phyloP scores from a whole-genome alignment of 2,329 filamentous ascomycete species.

The Hypomyces rosellus region DNA sequence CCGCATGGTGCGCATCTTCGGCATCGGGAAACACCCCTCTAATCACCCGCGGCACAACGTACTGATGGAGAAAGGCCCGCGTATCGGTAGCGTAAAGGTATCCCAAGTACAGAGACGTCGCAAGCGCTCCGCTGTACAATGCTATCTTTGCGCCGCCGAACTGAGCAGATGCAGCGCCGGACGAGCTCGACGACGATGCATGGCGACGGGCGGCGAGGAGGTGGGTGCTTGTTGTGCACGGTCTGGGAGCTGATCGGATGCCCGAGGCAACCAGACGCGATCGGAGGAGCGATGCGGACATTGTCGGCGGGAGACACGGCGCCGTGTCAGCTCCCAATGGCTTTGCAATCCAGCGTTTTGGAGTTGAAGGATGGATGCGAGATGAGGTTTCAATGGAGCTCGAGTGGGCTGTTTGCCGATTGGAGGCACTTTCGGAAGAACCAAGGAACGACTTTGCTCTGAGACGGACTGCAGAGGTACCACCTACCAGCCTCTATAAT shows the following conservation, averaged over 20 bases:
- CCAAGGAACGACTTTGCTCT: no score
- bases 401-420: no score
- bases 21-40: conserved; percentile 65
- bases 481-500: no score
- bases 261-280: conserved; percentile 7
- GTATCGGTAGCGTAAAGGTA: conserved; percentile 73
- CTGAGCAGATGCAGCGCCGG: not conserved
- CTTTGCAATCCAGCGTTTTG: not conserved
- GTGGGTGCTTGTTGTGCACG: not conserved
- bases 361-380: not conserved
- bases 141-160: conserved; percentile 24
- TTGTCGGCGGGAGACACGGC: conserved; percentile 11
- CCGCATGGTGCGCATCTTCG: conserved; percentile 86
- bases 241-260: conserved; percentile 1
- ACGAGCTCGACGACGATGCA: conserved; percentile 9
- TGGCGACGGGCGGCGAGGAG: not conserved
- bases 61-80: conserved; percentile 62
- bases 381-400: no score
- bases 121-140: conserved; percentile 36
- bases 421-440: no score
- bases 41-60: conserved; percentile 58
- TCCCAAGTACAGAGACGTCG: conserved; percentile 37
- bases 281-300: conserved; percentile 10
- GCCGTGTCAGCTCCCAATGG: conserved; percentile 8
- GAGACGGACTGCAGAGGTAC: no score